Evolutionary conservation across 1,284 basidiomycete species (phyloP).

Genomic region (Leccinum pseudoinsigne): DNA sequence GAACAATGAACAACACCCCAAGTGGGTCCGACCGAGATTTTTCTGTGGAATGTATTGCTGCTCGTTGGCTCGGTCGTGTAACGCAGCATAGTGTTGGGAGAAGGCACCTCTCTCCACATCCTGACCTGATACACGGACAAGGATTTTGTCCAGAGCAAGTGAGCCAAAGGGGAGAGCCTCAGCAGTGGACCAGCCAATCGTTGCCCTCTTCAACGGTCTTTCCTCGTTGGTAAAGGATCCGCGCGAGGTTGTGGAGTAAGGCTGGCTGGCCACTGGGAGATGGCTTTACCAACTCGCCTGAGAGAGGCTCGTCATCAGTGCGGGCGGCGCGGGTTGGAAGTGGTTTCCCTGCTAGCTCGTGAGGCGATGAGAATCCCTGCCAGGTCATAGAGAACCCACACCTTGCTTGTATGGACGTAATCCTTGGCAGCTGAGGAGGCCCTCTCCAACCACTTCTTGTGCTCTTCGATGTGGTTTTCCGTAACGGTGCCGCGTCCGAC

Average conservation of each 20-base stretch:
- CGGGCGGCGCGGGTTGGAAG: constrained; percentile 91
- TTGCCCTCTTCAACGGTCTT: constrained; percentile 90
- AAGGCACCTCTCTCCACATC: constrained; percentile 99
- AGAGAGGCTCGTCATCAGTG: constrained; percentile 73
- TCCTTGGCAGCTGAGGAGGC: constrained; percentile 90
- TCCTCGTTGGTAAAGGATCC: constrained; percentile 87
- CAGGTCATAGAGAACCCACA: constrained; percentile 97
- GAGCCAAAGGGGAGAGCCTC: constrained; percentile 97
- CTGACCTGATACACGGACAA: constrained; percentile 96
- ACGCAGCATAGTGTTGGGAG: constrained; percentile 96
- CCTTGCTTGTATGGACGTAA: constrained; percentile 90
- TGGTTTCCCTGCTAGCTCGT: constrained; percentile 90
- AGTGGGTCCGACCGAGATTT: constrained; percentile 54
- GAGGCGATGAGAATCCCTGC: constrained; percentile 98
- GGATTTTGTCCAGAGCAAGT: constrained; percentile 89
- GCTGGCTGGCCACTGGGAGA: constrained; percentile 82
- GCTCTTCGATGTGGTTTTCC: constrained; percentile 95
- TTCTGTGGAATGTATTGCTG: constrained; percentile 89
- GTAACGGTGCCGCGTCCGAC: constrained; percentile 94
- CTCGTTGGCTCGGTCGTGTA: constrained; percentile 96
- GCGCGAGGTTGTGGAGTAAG: constrained; percentile 90
- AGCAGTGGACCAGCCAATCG: constrained; percentile 99
- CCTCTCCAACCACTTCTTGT: constrained; percentile 98
- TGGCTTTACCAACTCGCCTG: constrained; percentile 82
- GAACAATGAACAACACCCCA: constrained; percentile 36